phyloP scores from a whole-genome alignment of 768 basidiomycete species.

The Clitopilus hobsonii region DNA sequence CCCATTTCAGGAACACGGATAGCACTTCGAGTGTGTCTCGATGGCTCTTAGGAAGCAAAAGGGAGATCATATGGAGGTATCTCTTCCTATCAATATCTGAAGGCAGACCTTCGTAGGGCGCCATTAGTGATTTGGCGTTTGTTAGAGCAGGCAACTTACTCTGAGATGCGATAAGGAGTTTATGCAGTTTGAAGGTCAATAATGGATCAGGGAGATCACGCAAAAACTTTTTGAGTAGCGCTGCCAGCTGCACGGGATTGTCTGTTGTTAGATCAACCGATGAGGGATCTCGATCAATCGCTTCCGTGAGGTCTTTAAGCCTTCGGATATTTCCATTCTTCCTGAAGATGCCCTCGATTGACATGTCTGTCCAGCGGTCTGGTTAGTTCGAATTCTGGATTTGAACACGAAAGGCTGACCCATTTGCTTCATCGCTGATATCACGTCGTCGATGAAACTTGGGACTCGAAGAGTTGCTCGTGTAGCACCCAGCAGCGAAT shows the following conservation, averaged over 20 bases:
- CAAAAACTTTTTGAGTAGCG: slow-evolving; percentile 94
- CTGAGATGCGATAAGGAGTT: slow-evolving; percentile 83
- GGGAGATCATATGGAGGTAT: slow-evolving; percentile 78
- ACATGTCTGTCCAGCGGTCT: slow-evolving; percentile 72
- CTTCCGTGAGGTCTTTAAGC: slow-evolving; percentile 85
- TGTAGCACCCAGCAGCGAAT: slow-evolving; percentile 88
- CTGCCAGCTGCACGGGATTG: slow-evolving; percentile 96
- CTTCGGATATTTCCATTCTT: slow-evolving; percentile 97
- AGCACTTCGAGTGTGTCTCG: slow-evolving; percentile 97
- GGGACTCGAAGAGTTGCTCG: slow-evolving; percentile 83
- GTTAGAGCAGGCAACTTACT: slow-evolving; percentile 45
- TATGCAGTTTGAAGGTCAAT: slow-evolving; percentile 91
- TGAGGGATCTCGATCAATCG: slow-evolving; percentile 90
- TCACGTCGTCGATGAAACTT: slow-evolving; percentile 96
- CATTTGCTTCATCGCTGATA: slow-evolving; percentile 99
- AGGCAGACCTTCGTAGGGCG: slow-evolving; percentile 51
- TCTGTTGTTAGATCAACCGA: slow-evolving; percentile 91
- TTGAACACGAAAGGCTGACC: slow-evolving; percentile 47
- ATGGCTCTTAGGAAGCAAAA: slow-evolving; percentile 88
- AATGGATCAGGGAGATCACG: slow-evolving; percentile 95
- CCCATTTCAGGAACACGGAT: slow-evolving; percentile 99
- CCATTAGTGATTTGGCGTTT: slow-evolving; percentile 5
- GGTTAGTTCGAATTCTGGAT: background rate
- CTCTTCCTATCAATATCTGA: slow-evolving; percentile 75
- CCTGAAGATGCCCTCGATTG: slow-evolving; percentile 96